These are phyloP conservation scores for Pestalotiopsis fici DNA, from an alignment of 2,329 filamentous ascomycete species.

Conservation along the genomic window DNA sequence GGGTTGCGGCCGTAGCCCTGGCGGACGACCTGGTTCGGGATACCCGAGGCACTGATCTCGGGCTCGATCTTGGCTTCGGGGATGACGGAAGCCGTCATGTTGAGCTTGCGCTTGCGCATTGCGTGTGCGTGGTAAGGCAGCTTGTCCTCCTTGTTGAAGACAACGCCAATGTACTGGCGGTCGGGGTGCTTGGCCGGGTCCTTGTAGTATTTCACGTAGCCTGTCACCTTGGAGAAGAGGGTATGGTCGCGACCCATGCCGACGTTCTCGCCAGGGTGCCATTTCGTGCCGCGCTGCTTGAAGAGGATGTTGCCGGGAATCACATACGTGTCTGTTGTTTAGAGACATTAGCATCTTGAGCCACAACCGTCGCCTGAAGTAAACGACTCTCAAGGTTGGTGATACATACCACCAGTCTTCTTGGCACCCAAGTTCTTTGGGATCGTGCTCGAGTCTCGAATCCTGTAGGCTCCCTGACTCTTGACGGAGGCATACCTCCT, in stretches of 20 bases:
- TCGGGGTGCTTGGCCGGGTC: slow-evolving; percentile 82
- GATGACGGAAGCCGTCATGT: slow-evolving; percentile 63
- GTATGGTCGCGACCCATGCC: slow-evolving; percentile 96
- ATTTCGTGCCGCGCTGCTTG: slow-evolving; percentile 90
- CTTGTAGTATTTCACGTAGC: slow-evolving; percentile 96
- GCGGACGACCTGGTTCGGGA: slow-evolving; percentile 47
- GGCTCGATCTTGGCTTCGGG: slow-evolving; percentile 32
- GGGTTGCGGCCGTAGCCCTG: slow-evolving; percentile 25
- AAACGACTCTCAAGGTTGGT: neutral
- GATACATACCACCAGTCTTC: slow-evolving; percentile 76
- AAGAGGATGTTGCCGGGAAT: slow-evolving; percentile 97
- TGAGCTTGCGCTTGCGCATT: slow-evolving; percentile 72
- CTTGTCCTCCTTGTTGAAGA: slow-evolving; percentile 77
- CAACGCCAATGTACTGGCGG: slow-evolving; percentile 92
- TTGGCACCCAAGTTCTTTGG: slow-evolving; percentile 92
- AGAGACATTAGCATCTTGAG: neutral
- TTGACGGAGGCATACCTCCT: slow-evolving; percentile 61
- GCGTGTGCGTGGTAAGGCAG: slow-evolving; percentile 78
- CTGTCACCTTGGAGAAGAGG: slow-evolving; percentile 80
- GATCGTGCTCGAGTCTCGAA: slow-evolving; percentile 59
- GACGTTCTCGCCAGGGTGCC: slow-evolving; percentile 95
- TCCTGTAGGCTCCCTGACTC: slow-evolving; percentile 69
- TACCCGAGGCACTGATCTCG: slow-evolving; percentile 49
- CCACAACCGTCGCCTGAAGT: neutral
- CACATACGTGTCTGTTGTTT: slow-evolving; percentile 76